Percentiles rank a stretch among this genome's conserved stretches.
phyloP scores from a whole-genome alignment of 2,329 filamentous ascomycete species.

The Chrysosphaeria jannelii region DNA sequence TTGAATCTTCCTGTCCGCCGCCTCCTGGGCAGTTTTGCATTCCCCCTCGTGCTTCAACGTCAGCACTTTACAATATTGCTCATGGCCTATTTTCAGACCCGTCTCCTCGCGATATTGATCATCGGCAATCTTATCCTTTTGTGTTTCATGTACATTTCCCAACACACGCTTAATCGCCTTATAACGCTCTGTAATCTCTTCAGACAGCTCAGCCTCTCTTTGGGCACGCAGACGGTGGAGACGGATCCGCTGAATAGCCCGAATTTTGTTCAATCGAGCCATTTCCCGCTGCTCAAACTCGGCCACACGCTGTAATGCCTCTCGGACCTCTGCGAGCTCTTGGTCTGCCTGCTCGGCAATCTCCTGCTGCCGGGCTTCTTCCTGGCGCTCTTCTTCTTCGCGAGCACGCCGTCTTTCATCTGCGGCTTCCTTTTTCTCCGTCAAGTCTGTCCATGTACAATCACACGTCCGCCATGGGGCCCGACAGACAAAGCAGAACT shows the following conservation, averaged over 20 bases:
- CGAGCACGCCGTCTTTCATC: conserved; percentile 9
- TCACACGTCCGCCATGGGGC: conserved; percentile 40
- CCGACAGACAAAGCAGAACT: conserved; percentile 67
- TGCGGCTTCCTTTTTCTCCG: conserved; percentile 11
- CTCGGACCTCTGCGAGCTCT: conserved; percentile 8
- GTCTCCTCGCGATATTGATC: not conserved
- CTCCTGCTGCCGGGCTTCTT: conserved; percentile 3
- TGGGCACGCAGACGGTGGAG: conserved; percentile 11
- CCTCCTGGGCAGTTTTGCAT: conserved; percentile 7
- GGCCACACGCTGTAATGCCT: conserved; percentile 15
- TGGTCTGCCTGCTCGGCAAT: conserved; percentile 10
- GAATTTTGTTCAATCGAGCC: not conserved
- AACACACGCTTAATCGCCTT: not conserved
- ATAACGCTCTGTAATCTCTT: conserved; percentile 2
- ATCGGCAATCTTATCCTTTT: too few species aligned
- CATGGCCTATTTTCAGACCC: not conserved
- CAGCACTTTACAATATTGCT: conserved; percentile 11
- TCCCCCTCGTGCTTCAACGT: conserved; percentile 8
- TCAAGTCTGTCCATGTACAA: conserved; percentile 22
- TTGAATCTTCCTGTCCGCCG: conserved; percentile 7
- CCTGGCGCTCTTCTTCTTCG: conserved; percentile 2
- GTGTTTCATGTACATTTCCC: too few species aligned
- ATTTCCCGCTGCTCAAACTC: conserved; percentile 18
- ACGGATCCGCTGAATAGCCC: conserved; percentile 10
- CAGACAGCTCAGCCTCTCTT: conserved; percentile 11